A percentile compares a stretch with the other conserved stretches of the same genome.
Conservation (phyloP, 768 basidiomycete genomes). For the Artomyces pyxidatus region DNA sequence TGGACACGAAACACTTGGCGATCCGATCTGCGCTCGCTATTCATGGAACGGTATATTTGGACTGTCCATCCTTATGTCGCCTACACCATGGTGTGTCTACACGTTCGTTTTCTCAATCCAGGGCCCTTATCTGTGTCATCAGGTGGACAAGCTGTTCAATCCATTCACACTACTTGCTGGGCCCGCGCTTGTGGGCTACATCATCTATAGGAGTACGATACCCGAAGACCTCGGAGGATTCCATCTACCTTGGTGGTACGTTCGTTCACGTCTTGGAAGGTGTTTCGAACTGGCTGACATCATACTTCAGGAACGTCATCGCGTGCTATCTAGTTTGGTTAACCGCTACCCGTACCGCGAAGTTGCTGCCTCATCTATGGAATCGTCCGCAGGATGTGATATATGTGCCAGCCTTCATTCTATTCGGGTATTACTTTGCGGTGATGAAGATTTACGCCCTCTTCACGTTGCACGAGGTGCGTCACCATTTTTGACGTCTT, state of each 20-base stretch:
- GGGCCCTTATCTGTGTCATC: conserved; percentile 4
- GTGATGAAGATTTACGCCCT: conserved; percentile 93
- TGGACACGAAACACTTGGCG: conserved; percentile 97
- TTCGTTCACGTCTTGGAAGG: conserved; percentile 8
- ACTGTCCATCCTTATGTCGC: conserved; percentile 77
- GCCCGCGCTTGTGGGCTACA: conserved; percentile 65
- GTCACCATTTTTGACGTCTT: conserved; percentile 11
- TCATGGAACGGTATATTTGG: conserved; percentile 86
- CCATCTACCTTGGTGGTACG: conserved; percentile 77
- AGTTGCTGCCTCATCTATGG: conserved; percentile 60
- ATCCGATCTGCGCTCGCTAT: conserved; percentile 79
- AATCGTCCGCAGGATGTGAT: conserved; percentile 48
- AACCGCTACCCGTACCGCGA: conserved; percentile 61
- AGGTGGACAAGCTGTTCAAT: conserved; percentile 84
- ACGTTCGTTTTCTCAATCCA: not conserved
- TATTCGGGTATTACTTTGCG: conserved; percentile 91
- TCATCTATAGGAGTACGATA: conserved; percentile 75
- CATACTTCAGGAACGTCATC: conserved; percentile 52
- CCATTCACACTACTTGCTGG: conserved; percentile 83
- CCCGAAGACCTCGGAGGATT: conserved; percentile 61
- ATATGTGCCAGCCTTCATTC: conserved; percentile 56
- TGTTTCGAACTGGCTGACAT: not conserved
- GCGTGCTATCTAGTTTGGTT: conserved; percentile 65
- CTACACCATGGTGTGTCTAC: conserved; percentile 69
- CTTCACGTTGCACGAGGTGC: conserved; percentile 83